Evolutionary conservation across 257 asterid species (phyloP), one percentile per base, ranked within the genome.

Genomic region (Forsythia viridissima): DNA sequence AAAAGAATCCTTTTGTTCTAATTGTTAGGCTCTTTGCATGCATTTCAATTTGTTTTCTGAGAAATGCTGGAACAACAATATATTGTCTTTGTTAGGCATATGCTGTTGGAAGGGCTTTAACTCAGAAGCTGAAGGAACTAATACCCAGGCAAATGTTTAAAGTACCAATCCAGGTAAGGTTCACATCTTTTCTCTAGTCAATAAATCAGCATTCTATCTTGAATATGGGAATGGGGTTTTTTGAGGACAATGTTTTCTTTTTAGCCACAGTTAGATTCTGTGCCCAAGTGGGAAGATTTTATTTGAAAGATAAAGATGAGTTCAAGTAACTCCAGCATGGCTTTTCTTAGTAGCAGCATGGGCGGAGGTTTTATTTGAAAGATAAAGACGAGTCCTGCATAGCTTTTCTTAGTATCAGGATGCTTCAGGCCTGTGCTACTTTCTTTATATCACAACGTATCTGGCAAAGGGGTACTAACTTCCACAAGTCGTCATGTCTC

Each of bases 91-190:
- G 79, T 73, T 90, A 96, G 99, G 92, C 99, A 82, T 96, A 96
- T 91, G 71, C 93, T 79, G 90, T 96, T 78, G 99, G 99, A 77
- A 89, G 98, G 88, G 99, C 99, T 85, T 90, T 96, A 89, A 96
- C 99, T 80, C 97, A 86, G 82, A 96, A 91, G 84, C 88, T 96
- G 84, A 96, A 96, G 92, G 99, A 96, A 87, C 85, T 96, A 67
- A 96, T 96, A 78, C 99, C 99, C 15, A 90, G 97, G 80, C 99
- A 96, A 85, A 93, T 96, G 99, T 96, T 96, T 86, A 96, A 93
- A 96, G 87, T 96, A 18, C 99, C 99, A 72, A 96, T 96, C 86
- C 99, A 96, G 97, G 99, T 95, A 86, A 70, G 76, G 34, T 48
- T 77, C 66, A 36, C 59, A 21, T 69, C 37, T 73, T 67, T 71